Percentiles rank a stretch among this genome's conserved stretches.
These are phyloP conservation scores for Naganishia liquefaciens DNA, from an alignment of 1,284 basidiomycete species.

Conservation along the genomic window DNA sequence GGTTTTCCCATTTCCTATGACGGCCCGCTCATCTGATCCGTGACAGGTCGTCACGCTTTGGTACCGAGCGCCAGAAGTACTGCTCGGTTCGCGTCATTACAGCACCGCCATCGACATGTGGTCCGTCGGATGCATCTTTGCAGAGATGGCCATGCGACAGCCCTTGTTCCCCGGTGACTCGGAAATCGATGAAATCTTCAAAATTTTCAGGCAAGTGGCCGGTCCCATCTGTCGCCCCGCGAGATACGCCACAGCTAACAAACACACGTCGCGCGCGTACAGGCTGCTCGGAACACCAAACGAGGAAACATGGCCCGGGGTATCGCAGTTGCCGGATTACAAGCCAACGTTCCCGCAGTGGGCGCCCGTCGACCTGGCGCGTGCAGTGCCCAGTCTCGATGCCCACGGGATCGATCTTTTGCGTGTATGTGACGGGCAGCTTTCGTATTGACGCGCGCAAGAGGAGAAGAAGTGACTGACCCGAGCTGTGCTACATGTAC, in stretches of 20 bases:
- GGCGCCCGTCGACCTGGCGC: constrained; percentile 64
- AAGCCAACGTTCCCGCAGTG: constrained; percentile 97
- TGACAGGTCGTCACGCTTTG: constrained; percentile 91
- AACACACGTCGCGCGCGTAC: background rate
- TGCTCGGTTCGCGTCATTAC: constrained; percentile 95
- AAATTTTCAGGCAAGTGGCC: constrained; percentile 83
- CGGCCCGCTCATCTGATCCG: constrained; percentile 13
- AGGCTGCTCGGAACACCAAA: constrained; percentile 93
- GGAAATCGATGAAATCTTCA: constrained; percentile 99
- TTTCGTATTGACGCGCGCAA: background rate
- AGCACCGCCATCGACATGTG: constrained; percentile 99
- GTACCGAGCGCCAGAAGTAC: constrained; percentile 98
- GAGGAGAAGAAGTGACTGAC: background rate
- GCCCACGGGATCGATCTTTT: constrained; percentile 75
- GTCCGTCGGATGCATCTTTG: constrained; percentile 99
- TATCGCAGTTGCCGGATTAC: constrained; percentile 87
- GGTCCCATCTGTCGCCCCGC: background rate
- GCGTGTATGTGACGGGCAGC: constrained; percentile 57
- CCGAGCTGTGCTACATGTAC: constrained; percentile 20
- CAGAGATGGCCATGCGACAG: constrained; percentile 76
- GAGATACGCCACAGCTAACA: background rate
- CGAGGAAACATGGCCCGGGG: constrained; percentile 89
- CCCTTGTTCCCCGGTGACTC: constrained; percentile 98
- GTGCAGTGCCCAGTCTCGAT: constrained; percentile 69
- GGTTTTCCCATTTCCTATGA: background rate